These are phyloP conservation scores for Glomus cerebriforme DNA, from an alignment of 192 early-diverging fungal species.

Conservation along the genomic window DNA sequence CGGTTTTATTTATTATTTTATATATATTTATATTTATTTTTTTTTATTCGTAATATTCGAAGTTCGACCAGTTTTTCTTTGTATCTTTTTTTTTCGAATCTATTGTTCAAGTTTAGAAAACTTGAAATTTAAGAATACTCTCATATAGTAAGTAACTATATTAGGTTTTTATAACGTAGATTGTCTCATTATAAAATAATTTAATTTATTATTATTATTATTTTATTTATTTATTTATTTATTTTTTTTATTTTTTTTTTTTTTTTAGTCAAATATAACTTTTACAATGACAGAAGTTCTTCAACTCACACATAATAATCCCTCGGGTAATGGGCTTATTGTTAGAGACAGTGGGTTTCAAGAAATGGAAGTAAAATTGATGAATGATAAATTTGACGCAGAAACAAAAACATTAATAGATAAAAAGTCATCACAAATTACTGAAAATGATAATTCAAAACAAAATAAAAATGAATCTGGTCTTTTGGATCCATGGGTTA, in stretches of 20 bases:
- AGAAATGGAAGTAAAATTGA: constrained; percentile 5
- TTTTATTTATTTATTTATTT: not conserved
- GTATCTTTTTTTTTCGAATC: not conserved
- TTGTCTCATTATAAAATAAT: too few relatives aligned
- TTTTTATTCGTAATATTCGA: too few relatives aligned
- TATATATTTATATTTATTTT: not conserved
- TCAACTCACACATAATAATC: not conserved
- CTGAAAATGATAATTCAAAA: not conserved
- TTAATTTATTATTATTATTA: too few relatives aligned
- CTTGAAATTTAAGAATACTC: too few relatives aligned
- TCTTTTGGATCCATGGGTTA: constrained; percentile 20
- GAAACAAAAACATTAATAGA: constrained; percentile 9
- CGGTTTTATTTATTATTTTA: not conserved
- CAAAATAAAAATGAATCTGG: constrained; percentile 10
- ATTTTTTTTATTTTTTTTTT: not conserved
- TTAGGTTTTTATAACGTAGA: too few relatives aligned
- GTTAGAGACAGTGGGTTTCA: not conserved
- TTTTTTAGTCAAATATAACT: not conserved
- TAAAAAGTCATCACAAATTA: not conserved
- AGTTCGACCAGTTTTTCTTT: not conserved
- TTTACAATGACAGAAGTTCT: constrained; percentile 1
- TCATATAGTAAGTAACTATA: too few relatives aligned
- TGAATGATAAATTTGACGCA: constrained; percentile 16
- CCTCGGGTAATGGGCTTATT: not conserved
- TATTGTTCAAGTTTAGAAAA: too few relatives aligned